Conservation (phyloP, 2,329 filamentous ascomycete genomes). For the Hymenotorrendiella dingleyae region DNA sequence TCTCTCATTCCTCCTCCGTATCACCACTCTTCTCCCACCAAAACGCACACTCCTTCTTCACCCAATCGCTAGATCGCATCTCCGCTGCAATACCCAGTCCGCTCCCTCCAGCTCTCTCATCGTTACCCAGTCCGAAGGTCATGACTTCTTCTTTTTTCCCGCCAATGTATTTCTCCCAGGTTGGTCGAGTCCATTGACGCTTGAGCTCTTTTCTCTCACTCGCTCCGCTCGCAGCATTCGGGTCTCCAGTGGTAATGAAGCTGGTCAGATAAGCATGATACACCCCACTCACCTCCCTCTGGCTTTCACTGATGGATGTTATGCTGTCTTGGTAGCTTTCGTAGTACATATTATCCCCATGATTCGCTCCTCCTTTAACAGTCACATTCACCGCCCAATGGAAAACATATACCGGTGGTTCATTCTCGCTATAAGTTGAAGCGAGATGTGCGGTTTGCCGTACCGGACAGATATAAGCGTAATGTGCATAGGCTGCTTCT, state of each 20-base stretch:
- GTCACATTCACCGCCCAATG: conserved; percentile 46
- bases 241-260: conserved; percentile 22
- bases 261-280: conserved; percentile 21
- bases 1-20: no score
- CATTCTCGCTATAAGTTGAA: conserved; percentile 4
- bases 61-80: conserved; percentile 37
- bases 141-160: conserved; percentile 32
- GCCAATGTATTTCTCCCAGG: conserved; percentile 30
- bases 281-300: conserved; percentile 17
- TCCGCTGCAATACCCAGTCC: conserved; percentile 34
- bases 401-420: conserved; percentile 43
- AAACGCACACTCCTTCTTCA: conserved; percentile 39
- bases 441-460: conserved; percentile 48
- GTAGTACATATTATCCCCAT: conserved; percentile 40
- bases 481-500: conserved; percentile 55
- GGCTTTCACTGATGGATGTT: conserved; percentile 11
- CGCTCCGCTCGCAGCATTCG: conserved; percentile 21
- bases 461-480: conserved; percentile 58
- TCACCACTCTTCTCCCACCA: no score
- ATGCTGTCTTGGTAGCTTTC: conserved; percentile 35
- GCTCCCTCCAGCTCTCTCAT: conserved; percentile 41
- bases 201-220: no score
- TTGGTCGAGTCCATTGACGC: conserved; percentile 25
- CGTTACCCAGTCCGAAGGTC: conserved; percentile 42
- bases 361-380: conserved; percentile 32